phyloP scores from a whole-genome alignment of 78 protist genomes.

The Dictyostelium citrinum region DNA sequence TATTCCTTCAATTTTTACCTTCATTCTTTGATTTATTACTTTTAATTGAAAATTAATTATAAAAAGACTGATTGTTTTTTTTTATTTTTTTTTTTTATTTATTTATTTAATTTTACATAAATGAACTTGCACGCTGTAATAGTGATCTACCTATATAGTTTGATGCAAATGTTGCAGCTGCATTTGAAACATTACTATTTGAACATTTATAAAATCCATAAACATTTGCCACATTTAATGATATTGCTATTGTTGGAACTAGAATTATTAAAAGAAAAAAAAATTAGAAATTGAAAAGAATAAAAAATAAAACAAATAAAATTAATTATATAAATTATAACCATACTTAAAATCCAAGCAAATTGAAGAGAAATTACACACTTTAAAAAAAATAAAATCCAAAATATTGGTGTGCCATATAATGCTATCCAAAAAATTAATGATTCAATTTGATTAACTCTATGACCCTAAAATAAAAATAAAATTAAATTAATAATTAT shows the following conservation, averaged over 20 bases:
- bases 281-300: background rate
- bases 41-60: background rate
- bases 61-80: background rate
- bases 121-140: background rate
- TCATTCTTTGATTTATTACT: background rate
- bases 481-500: background rate
- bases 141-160: constrained; percentile 11
- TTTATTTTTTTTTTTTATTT: background rate
- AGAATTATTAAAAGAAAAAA: background rate
- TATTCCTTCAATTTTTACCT: background rate
- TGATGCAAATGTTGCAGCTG: constrained; percentile 9
- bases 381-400: constrained; percentile 28
- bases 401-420: constrained; percentile 36
- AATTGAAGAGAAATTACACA: constrained; percentile 24
- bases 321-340: background rate
- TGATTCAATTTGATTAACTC: constrained; percentile 17
- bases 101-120: background rate
- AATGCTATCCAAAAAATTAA: constrained; percentile 39
- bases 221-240: constrained; percentile 31
- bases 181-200: background rate
- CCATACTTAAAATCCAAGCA: constrained; percentile 58
- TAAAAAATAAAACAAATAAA: background rate
- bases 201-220: constrained; percentile 54
- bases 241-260: constrained; percentile 50
- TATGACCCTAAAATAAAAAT: background rate